phyloP scores from a whole-genome alignment of 1,139 yeast genomes.

The Geotrichum klebahnii region DNA sequence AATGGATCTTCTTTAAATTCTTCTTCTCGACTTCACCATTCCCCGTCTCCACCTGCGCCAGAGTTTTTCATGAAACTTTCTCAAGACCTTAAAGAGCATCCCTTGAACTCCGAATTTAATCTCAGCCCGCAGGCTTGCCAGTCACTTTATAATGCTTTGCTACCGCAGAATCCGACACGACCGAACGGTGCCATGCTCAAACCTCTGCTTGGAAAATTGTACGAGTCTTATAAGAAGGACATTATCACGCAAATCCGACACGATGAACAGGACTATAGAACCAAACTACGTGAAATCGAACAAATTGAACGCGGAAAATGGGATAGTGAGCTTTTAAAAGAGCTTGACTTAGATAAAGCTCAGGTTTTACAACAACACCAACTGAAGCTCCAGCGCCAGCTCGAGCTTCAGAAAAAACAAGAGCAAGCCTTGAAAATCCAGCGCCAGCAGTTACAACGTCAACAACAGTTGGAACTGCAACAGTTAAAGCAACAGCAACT shows the following conservation, averaged over 20 bases:
- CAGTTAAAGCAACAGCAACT: constrained; percentile 26
- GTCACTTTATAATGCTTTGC: constrained; percentile 30
- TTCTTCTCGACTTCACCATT: neutral
- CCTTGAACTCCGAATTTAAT: constrained; percentile 31
- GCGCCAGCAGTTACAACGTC: constrained; percentile 26
- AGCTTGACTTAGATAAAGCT: constrained; percentile 24
- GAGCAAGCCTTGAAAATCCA: constrained; percentile 27
- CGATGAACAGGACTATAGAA: constrained; percentile 37
- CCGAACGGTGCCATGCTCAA: constrained; percentile 32
- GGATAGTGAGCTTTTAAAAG: constrained; percentile 35
- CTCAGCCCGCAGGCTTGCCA: constrained; percentile 33
- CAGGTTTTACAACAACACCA: constrained; percentile 28
- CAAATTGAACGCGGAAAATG: constrained; percentile 39
- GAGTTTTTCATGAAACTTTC: constrained; percentile 29
- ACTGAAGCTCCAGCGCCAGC: constrained; percentile 27
- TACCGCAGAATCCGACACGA: constrained; percentile 28
- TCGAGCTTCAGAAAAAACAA: constrained; percentile 30
- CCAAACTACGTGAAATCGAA: constrained; percentile 36
- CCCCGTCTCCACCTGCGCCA: constrained; percentile 18
- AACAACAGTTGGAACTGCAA: constrained; percentile 26
- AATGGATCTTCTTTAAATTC: neutral
- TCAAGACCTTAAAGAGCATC: constrained; percentile 31
- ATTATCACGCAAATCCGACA: constrained; percentile 33
- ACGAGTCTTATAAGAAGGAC: constrained; percentile 34
- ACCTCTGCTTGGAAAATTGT: constrained; percentile 32